A percentile compares a stretch with the other conserved stretches of the same genome.
Conservation (phyloP, 169 alveolate species). For the Neospora caninum region DNA sequence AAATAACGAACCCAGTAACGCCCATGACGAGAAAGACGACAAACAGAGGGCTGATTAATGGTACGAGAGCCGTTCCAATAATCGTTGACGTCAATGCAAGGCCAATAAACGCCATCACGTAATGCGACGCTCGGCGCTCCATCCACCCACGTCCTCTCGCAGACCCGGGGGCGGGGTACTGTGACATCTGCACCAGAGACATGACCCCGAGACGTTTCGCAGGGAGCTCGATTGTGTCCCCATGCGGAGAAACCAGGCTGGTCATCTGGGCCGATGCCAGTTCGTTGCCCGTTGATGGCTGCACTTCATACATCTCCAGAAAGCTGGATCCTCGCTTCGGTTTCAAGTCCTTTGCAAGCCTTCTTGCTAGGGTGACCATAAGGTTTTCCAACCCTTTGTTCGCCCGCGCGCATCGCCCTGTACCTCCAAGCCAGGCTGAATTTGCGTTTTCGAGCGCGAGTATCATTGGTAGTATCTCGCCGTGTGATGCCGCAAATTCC, state of each 20-base stretch:
- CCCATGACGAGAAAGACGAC: conserved; percentile 4
- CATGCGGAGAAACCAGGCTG: background rate
- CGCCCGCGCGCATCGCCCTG: background rate
- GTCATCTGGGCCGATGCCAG: background rate
- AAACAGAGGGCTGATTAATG: background rate
- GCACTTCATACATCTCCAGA: background rate
- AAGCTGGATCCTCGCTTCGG: background rate
- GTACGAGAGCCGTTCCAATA: background rate
- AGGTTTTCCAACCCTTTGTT: conserved; percentile 9
- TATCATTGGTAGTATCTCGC: background rate
- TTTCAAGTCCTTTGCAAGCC: background rate
- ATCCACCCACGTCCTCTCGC: background rate
- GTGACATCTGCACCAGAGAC: background rate
- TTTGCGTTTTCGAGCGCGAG: background rate
- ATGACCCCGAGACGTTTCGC: background rate
- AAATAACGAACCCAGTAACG: background rate
- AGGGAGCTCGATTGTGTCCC: background rate
- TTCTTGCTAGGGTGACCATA: background rate
- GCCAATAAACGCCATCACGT: background rate
- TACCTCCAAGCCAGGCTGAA: background rate
- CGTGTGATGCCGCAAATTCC: background rate
- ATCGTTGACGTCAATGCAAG: background rate
- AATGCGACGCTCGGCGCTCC: background rate
- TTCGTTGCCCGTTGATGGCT: background rate
- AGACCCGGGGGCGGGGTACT: background rate